Base-by-base conservation (phyloP, 345 rosid genomes). In the Gossypium sturtianum region DNA sequence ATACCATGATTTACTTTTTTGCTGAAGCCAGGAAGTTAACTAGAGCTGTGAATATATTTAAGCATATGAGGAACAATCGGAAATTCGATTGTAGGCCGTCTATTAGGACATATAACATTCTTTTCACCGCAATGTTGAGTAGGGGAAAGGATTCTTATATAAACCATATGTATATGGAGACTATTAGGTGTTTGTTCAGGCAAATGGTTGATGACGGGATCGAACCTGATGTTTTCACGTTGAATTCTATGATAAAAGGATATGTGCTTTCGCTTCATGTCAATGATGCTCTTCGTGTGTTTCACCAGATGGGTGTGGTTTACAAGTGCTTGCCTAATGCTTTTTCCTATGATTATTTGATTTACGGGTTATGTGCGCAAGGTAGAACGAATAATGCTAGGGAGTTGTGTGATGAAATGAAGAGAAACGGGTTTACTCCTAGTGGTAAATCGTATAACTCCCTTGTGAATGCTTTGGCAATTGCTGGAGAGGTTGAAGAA, bases 311-410 rank as follows among this genome's bases (percentile, higher is more conserved):
- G 94, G 90, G 84, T 51, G 88, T 82, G 45, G 88, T 90, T 19
- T 94, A 94, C 60, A 74, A 79, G 34, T 90, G 95, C 71, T 56
- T 41, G 78, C 97, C 98, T 3, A 94, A 90, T 74, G 82, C 95
- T 47, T 92, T 82, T 74, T 87, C 97, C 9, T 92, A 90, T 68
- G 92, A 90, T 82, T 90, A 89, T 87, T 75, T 94, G 76, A 87
- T 94, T 71, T 91, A 94, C 44, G 98, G 98, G 56, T 47, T 94
- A 66, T 92, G 97, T 82, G 83, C 92, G 7, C 98, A 94, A 85
- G 89, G 89, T 23, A 84, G 98, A 79, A 90, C 97, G 0, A 73
- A 72, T 41, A 94, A 94, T 81, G 97, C 91, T 49, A 88, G 78
- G 80, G 93, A 92, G 75, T 4, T 94, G 83, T 86, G 82, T 65